Evolutionary conservation across 345 rosid genomes (phyloP).

Genomic region (Ceriops decandra): DNA sequence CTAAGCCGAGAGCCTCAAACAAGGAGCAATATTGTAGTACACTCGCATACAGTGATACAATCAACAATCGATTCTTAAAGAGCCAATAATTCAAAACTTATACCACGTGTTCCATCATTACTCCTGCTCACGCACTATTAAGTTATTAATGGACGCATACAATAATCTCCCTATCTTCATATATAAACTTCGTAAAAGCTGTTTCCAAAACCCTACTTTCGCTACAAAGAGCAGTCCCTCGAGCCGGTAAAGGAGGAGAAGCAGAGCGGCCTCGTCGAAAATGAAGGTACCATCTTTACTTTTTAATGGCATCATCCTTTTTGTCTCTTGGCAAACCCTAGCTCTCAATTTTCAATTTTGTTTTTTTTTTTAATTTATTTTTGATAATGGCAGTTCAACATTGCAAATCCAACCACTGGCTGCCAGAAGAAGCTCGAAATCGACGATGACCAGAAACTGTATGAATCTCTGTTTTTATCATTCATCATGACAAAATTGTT

Average conservation of each 20-base stretch:
- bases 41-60: too few species aligned
- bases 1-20: too few species aligned
- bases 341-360: background rate
- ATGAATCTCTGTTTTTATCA: background rate
- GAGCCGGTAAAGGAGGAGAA: background rate
- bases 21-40: too few species aligned
- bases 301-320: too few species aligned
- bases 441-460: slow-evolving; percentile 32
- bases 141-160: background rate
- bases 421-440: slow-evolving; percentile 31
- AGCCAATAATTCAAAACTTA: too few species aligned
- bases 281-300: slow-evolving; percentile 9
- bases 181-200: background rate
- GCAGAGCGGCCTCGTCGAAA: background rate
- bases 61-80: too few species aligned
- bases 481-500: background rate
- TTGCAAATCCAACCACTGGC: slow-evolving; percentile 27
- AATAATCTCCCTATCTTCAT: background rate
- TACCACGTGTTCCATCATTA: too few species aligned
- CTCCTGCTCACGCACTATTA: background rate
- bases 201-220: background rate
- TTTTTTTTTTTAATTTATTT: background rate
- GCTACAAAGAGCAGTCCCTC: background rate
- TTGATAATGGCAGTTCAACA: slow-evolving; percentile 16
- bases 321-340: background rate